A percentile compares a stretch with the other conserved stretches of the same genome.
These are phyloP conservation scores for Backusella westeae DNA, from an alignment of 192 early-diverging fungal genomes.

Conservation along the genomic window DNA sequence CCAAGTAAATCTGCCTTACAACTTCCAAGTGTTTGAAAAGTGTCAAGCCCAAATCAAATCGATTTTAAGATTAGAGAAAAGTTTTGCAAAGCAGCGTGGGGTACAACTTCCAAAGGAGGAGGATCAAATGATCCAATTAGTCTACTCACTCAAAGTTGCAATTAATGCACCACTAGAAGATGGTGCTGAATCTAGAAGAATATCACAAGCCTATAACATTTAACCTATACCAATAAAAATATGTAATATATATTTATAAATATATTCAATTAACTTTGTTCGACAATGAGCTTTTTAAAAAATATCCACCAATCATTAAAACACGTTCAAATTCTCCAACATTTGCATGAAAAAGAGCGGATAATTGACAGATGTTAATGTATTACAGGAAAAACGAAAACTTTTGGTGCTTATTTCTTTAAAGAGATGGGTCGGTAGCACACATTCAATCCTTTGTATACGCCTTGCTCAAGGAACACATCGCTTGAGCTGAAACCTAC, in stretches of 20 bases:
- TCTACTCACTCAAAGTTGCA: slow-evolving; percentile 32
- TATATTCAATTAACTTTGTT: background rate
- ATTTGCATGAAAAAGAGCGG: no score
- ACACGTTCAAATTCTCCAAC: background rate
- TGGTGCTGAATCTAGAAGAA: slow-evolving; percentile 3
- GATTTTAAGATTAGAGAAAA: slow-evolving; percentile 34
- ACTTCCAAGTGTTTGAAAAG: slow-evolving; percentile 39
- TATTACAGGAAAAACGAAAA: background rate
- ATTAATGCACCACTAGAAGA: slow-evolving; percentile 10
- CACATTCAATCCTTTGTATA: slow-evolving; percentile 69
- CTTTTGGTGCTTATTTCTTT: background rate
- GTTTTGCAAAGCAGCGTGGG: slow-evolving; percentile 33
- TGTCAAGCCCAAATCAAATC: slow-evolving; percentile 37
- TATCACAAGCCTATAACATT: slow-evolving; percentile 13
- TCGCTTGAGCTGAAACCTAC: slow-evolving; percentile 64
- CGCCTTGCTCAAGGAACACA: slow-evolving; percentile 61
- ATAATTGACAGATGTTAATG: background rate
- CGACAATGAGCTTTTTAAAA: background rate
- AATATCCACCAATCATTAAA: background rate
- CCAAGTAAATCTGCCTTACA: slow-evolving; percentile 16
- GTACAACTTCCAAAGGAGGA: slow-evolving; percentile 30
- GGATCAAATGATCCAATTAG: slow-evolving; percentile 41
- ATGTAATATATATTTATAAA: background rate
- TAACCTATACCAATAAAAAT: background rate
- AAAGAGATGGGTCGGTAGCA: slow-evolving; percentile 55